Evolutionary conservation across 257 asterid genomes (phyloP).

Genomic region (Coffea eugenioides): DNA sequence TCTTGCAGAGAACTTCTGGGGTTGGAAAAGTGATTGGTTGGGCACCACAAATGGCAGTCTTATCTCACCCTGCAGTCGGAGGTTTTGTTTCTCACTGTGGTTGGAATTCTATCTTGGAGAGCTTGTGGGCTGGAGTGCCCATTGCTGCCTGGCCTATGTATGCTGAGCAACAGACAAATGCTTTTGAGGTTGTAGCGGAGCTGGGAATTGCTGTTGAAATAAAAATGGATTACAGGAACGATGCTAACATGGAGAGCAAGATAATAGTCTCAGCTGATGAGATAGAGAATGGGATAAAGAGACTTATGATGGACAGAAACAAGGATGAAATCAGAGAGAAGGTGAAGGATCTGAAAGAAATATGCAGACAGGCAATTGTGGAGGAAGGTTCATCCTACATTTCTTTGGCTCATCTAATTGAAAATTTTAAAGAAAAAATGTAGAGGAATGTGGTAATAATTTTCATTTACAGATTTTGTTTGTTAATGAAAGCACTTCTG

Average conservation of each 20-base stretch:
- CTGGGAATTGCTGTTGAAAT: constrained; percentile 23
- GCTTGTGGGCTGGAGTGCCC: constrained; percentile 33
- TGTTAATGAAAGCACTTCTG: background rate
- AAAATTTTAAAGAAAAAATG: background rate
- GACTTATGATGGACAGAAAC: constrained; percentile 12
- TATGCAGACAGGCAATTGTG: constrained; percentile 14
- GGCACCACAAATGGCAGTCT: constrained; percentile 31
- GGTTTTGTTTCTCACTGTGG: constrained; percentile 35
- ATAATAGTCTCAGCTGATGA: constrained; percentile 16
- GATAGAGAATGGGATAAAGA: constrained; percentile 23
- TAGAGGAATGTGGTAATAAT: background rate
- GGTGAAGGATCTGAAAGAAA: constrained; percentile 20
- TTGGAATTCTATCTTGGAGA: constrained; percentile 31
- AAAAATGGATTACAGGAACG: constrained; percentile 28
- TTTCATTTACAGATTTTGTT: background rate
- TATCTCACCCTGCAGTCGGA: constrained; percentile 29
- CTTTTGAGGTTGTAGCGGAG: constrained; percentile 27
- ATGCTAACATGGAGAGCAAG: constrained; percentile 15
- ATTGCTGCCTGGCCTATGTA: constrained; percentile 35
- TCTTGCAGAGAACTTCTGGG: constrained; percentile 20
- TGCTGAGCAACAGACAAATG: constrained; percentile 35
- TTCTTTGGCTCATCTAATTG: constrained; percentile 16
- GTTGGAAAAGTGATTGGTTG: constrained; percentile 29
- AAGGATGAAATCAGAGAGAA: constrained; percentile 17
- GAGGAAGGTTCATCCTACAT: constrained; percentile 25